Evolutionary conservation across 2,329 filamentous ascomycete genomes (phyloP), one percentile per base, ranked within the genome.

Genomic region (Trichoderma asperellum): DNA sequence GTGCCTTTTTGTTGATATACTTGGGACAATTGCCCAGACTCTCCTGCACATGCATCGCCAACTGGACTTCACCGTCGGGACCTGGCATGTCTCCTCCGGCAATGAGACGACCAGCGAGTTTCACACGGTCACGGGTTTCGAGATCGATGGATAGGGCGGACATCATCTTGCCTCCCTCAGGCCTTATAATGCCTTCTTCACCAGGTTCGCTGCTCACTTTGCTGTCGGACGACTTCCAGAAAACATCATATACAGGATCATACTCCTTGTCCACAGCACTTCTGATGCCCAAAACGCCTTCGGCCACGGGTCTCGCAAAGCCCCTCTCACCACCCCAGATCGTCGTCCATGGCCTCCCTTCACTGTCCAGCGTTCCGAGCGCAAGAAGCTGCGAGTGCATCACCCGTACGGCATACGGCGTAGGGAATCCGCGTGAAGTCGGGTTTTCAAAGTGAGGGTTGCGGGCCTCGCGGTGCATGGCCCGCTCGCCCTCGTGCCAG

Each of bases 21-120:
- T 97, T 97, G 1, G 93, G 93, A 74, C 93, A 96, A 74, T 96
- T 96, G 0, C 92, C 90, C 81, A 96, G 75, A 72, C 88, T 91
- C 78, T 92, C 90, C 37, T 91, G 86, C 68, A 96, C 88, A 52
- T 86, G 85, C 56, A 93, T 82, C 16, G 91, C 88, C 43, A 95
- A 80, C 77, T 86, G 84, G 55, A 84, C 74, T 5, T 80, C 77
- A 8, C 73, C 77, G 5, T 75, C 75, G 4, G 75, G 76, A 14
- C 71, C 75, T 6, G 71, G 73, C 4, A 81, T 79, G 4, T 90
- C 77, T 2, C 86, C 84, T 0, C 90, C 92, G 4, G 88, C 89
- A 21, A 92, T 77, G 84, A 94, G 88, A 43, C 83, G 83, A 0
- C 93, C 93, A 27, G 85, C 88, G 6, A 96, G 78, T 81, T 96